These are phyloP conservation scores for Botrytis porri DNA, from an alignment of 2,329 filamentous ascomycete species.

Conservation along the genomic window DNA sequence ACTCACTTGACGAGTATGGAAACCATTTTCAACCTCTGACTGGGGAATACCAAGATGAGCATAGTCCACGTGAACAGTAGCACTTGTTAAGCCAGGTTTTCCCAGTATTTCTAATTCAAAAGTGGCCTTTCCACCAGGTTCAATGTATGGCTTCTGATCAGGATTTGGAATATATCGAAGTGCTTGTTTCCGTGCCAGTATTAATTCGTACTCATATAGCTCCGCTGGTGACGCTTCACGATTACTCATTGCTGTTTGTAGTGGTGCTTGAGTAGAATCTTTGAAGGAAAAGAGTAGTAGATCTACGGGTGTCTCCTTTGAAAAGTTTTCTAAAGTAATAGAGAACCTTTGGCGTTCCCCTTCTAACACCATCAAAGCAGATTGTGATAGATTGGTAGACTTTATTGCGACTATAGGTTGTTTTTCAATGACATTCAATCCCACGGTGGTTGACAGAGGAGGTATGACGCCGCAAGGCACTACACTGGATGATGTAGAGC, in stretches of 20 bases:
- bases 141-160: conserved; percentile 56
- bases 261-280: conserved; percentile 76
- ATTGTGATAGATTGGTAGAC: conserved; percentile 75
- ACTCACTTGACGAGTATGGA: conserved; percentile 80
- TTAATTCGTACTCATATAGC: conserved; percentile 80
- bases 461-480: conserved; percentile 30
- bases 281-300: conserved; percentile 86
- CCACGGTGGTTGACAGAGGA: conserved; percentile 47
- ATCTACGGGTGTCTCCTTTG: conserved; percentile 68
- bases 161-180: conserved; percentile 53
- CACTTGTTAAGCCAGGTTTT: conserved; percentile 78
- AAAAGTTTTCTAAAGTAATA: conserved; percentile 77
- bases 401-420: conserved; percentile 77
- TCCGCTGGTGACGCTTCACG: conserved; percentile 76
- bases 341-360: conserved; percentile 78
- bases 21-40: conserved; percentile 67
- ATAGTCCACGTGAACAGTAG: conserved; percentile 81
- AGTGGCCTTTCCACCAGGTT: conserved; percentile 62
- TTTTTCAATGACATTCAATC: conserved; percentile 71
- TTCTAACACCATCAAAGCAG: conserved; percentile 87
- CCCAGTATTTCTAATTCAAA: conserved; percentile 85
- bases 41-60: conserved; percentile 70
- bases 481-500: conserved; percentile 39
- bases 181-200: conserved; percentile 72
- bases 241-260: conserved; percentile 71